Base-by-base conservation (phyloP, 208 protist genomes). In the Porcisia deanei region DNA sequence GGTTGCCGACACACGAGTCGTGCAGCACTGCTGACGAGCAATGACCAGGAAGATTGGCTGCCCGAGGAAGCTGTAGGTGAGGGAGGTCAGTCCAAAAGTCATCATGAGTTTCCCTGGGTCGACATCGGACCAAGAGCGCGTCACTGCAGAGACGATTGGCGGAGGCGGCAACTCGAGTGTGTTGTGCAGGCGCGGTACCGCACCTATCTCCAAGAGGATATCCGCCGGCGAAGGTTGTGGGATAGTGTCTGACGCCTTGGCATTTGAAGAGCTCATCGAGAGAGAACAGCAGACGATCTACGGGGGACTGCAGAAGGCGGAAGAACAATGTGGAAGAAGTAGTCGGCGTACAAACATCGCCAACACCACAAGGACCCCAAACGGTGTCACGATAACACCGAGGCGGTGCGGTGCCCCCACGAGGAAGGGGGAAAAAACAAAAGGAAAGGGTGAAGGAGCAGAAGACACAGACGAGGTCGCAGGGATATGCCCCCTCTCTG, bases 21-120 rank as follows among this genome's bases (percentile, higher is more conserved):
- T 82, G n/a, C 76, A 81, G 80, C 84, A 92, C 83, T 96, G 91
- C 80, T 96, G 91, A 25, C 91, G 85, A 1, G 91, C 83, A 59
- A 96, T 92, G 43, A 85, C 87, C 14, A 96, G 83, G 70, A 93
- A 92, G 37, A 96, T 68, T 1, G 91, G 91, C 45, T 96, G 89
- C 14, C 86, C 89, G 16, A 90, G 64, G 37, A 93, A 74, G 72
- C 88, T 88, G 78, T 92, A 92, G 37, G 77, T 66, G 71, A 93
- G 87, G 45, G 91, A 93, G 34, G 91, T 94, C 69, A 81, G 70
- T 14, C 80, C 85, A 43, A 94, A 92, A 43, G 89, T 93, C 65
- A 80, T 69, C 76, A 96, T 86, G 39, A 96, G 75, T 75, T 82
- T 83, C 52, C 81, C 60, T 16, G 73, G 86, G 73, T 96, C 85